A percentile compares a stretch with the other conserved stretches of the same genome.
phyloP scores from a whole-genome alignment of 176 grass and related monocot genomes.

The Raddia guianensis region DNA sequence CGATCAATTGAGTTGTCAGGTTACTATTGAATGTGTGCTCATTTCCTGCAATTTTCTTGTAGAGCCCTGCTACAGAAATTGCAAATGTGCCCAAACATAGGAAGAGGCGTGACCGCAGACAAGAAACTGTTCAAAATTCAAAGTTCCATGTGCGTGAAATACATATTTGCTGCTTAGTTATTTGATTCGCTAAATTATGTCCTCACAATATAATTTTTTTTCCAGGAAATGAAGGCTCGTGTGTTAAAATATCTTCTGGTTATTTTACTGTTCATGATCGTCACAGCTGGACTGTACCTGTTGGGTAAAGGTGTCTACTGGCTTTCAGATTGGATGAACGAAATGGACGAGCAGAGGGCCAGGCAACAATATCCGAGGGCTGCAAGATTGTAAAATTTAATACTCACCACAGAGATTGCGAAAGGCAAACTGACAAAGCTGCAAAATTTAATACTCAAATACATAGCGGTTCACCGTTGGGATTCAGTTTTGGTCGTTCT shows the following conservation, averaged over 20 bases:
- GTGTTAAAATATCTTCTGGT: conserved; percentile 44
- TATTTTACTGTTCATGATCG: conserved; percentile 42
- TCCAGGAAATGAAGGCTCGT: conserved; percentile 58
- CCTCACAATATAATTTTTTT: conserved; percentile 9
- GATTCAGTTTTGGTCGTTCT: neutral
- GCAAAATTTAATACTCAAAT: conserved; percentile 26
- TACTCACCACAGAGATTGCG: neutral
- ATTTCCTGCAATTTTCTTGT: conserved; percentile 26
- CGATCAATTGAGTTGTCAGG: neutral
- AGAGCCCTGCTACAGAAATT: conserved; percentile 43
- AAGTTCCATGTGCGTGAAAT: conserved; percentile 67
- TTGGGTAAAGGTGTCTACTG: conserved; percentile 60
- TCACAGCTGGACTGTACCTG: conserved; percentile 34
- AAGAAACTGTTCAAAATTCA: conserved; percentile 53
- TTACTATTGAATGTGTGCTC: neutral
- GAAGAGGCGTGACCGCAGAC: conserved; percentile 67
- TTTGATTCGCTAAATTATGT: neutral
- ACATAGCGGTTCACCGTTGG: neutral
- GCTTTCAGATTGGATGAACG: conserved; percentile 95
- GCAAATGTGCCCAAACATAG: conserved; percentile 73
- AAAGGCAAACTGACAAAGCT: neutral
- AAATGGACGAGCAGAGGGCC: conserved; percentile 63
- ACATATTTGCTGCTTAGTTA: conserved; percentile 1
- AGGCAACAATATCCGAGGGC: conserved; percentile 48
- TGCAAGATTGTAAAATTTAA: conserved; percentile 37